Base-by-base conservation (phyloP, 345 rosid genomes). In the Ricinus communis region DNA sequence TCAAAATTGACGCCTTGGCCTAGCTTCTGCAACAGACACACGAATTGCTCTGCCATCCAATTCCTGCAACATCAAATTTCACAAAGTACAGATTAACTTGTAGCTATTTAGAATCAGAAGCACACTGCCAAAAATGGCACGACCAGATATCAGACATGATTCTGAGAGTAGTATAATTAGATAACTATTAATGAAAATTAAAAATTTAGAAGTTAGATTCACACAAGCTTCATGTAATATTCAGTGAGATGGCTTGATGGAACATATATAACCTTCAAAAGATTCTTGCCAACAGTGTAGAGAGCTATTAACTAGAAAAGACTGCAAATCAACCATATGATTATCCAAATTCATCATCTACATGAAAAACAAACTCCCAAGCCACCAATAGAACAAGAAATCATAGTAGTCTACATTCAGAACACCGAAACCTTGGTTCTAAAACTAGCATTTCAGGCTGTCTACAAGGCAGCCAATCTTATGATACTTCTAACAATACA, bases 41-140 rank as follows among this genome's bases (percentile, higher is more conserved):
- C 99, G 91, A 46, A 95, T 90, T 45, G 87, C 12, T 73, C 99
- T 89, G 36, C 97, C 99, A 61, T 83, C 91, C 88, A 92, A 83
- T 72, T 92, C 97, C 99, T 95, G 80, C 51, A 77, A 24, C 68
- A 70, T 70, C 51, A 73, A 58, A 54, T 15, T 59, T 63, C 41
- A n/a, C 8, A 28, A 49, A 58, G 16, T 33, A 25, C 38, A 47
- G 33, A 16, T 18, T 4, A 46, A 33, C 4, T 52, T 27, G 28
- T 7, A 13, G 10, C 65, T 45, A 24, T 50, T 30, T 19, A 62
- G 21, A 21, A 46, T 18, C 49, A 3, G 0, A 36, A 55, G 54
- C 38, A 21, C 51, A 62, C 16, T 13, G 28, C 6, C 21, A 6
- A 1, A n/a, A 15, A 24, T 49, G 30, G 36, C 63, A 5, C 16